Evolutionary conservation across 192 early-diverging fungal genomes (phyloP), one percentile per base, ranked within the genome.

Genomic region (Dissophora ornata): DNA sequence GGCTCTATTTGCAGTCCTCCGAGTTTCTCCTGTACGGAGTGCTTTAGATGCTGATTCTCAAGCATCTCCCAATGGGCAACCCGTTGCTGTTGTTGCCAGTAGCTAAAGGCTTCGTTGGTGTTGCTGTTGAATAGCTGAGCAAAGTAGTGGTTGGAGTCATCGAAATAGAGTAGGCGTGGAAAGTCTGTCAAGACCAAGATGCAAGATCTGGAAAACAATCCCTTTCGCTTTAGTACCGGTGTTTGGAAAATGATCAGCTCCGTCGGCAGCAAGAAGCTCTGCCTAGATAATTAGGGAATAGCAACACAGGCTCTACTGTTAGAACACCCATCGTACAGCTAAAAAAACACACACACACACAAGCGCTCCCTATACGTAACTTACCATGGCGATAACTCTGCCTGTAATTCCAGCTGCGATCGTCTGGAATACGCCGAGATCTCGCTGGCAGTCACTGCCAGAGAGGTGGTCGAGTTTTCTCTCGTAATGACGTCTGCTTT

Each of bases 111-210:
- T 8, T 62, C 69, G 30, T 63, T 71, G 11, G 60, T 71, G 4
- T 71, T 71, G 60, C 69, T 71, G 47, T 63, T 63, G 38, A 71
- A 71, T 11, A 71, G 28, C 40, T 71, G 69, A 0, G 69, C 54
- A 57, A 63, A 71, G 36, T 71, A 71, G 45, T 71, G 69, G 38
- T 62, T 71, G 34, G 69, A 71, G 60, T 88, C 81, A 42, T 92
- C 90, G 54, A 87, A 84, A 55, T 91, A 90, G 3, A 86, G 56
- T 46, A 93, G 71, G 5, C 92, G 83, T 30, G 90, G 90, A 32
- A 79, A 69, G 58, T 92, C 89, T 1, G 91, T 92, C 51, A 93
- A 68, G n/a, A 92, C 80, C 33, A 93, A 49, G 32, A 86, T 82
- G 16, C 86, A 49, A 38, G 85, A 87, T 47, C 86, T 91, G 12